Conservation (phyloP, 192 early-diverging fungal genomes). For the Coemansia sp. region DNA sequence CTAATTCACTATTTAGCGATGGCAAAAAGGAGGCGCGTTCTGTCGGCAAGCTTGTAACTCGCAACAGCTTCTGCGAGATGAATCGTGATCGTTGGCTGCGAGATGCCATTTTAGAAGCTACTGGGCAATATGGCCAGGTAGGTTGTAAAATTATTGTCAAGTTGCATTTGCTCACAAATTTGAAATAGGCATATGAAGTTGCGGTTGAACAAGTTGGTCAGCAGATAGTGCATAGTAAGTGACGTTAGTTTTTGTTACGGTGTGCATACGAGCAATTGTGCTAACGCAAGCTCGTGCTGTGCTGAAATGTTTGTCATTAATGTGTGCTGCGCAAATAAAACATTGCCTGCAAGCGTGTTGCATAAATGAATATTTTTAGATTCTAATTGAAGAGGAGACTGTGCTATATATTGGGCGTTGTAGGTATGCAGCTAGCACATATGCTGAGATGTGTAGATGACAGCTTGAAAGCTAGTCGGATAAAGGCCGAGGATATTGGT, state of each 20-base stretch:
- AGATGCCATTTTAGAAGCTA: slow-evolving; percentile 15
- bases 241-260: not conserved
- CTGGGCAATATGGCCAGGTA: slow-evolving; percentile 18
- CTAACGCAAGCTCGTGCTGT: too few species aligned
- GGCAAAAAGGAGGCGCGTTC: slow-evolving; percentile 13
- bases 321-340: slow-evolving; percentile 4
- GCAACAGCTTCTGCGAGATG: slow-evolving; percentile 19
- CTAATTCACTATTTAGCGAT: slow-evolving; percentile 4
- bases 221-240: slow-evolving; percentile 35
- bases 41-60: slow-evolving; percentile 30
- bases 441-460: slow-evolving; percentile 11
- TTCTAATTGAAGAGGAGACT: not conserved
- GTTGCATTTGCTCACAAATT: not conserved
- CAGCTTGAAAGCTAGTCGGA: slow-evolving; percentile 1
- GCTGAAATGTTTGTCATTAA: not conserved
- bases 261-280: not conserved
- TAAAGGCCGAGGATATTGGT: slow-evolving; percentile 8
- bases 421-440: slow-evolving; percentile 26
- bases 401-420: slow-evolving; percentile 2
- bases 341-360: not conserved
- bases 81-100: slow-evolving; percentile 19
- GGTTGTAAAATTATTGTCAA: not conserved
- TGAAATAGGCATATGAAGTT: slow-evolving; percentile 12
- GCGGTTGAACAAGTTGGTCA: slow-evolving; percentile 12
- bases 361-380: slow-evolving; percentile 1